phyloP scores from a whole-genome alignment of 2,329 filamentous ascomycete species.

The Cryphonectria nitschkei region DNA sequence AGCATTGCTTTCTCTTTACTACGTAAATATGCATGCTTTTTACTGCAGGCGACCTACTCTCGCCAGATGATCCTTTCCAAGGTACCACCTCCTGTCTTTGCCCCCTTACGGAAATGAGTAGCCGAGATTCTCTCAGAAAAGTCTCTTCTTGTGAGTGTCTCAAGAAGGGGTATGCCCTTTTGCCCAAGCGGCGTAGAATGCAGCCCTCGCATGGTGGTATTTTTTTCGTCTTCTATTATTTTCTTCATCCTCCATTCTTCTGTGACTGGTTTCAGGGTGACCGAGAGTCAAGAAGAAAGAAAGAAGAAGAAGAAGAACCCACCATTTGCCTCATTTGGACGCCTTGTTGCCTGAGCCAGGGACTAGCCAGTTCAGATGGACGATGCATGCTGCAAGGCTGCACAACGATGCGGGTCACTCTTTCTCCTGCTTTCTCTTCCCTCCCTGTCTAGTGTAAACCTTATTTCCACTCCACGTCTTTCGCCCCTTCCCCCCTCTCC shows the following conservation, averaged over 20 bases:
- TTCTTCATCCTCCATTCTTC: not conserved
- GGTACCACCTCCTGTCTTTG: not conserved
- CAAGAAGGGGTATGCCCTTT: not conserved
- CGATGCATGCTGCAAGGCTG: not conserved
- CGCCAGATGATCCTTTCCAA: not conserved
- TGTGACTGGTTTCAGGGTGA: not conserved
- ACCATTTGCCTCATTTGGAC: not conserved
- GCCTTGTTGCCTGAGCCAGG: not conserved
- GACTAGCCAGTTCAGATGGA: not conserved
- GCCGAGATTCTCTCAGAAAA: not conserved
- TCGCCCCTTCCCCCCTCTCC: not conserved
- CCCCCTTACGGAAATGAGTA: not conserved
- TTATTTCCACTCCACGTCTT: conserved; percentile 24
- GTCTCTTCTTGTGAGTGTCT: not conserved
- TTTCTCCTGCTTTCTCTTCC: not conserved
- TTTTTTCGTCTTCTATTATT: not conserved
- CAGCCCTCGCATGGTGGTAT: not conserved
- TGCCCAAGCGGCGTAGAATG: not conserved
- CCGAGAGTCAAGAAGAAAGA: not conserved
- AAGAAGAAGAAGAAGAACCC: not conserved
- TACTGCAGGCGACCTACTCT: not conserved
- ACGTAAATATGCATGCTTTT: not conserved
- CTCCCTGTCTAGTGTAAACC: conserved; percentile 24
- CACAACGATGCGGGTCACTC: not conserved
- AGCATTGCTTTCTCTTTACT: not conserved